These are phyloP conservation scores for Amaranthus tricolor DNA, from an alignment of 179 eudicot genomes.

Conservation along the genomic window DNA sequence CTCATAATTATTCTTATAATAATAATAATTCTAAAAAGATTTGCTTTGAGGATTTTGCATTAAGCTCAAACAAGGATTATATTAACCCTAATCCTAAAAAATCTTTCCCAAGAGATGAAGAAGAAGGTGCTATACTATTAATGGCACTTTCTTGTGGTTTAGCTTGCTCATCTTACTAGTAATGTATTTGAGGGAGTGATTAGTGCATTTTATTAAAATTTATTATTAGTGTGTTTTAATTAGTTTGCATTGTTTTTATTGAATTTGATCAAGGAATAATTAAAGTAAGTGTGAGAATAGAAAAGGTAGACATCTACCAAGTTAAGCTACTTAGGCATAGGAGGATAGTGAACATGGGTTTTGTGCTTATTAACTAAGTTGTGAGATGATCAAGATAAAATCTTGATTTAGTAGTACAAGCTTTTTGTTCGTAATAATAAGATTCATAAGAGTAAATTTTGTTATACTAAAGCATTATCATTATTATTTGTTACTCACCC, in stretches of 20 bases:
- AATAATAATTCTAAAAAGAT: neutral
- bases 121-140: conserved; percentile 36
- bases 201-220: neutral
- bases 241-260: neutral
- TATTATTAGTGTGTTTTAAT: neutral
- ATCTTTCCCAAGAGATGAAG: conserved; percentile 33
- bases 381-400: conserved; percentile 4
- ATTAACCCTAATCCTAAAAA: conserved; percentile 17
- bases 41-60: conserved; percentile 5
- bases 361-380: conserved; percentile 14
- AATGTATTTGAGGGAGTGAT: neutral
- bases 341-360: conserved; percentile 5
- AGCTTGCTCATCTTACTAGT: conserved; percentile 27
- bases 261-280: neutral
- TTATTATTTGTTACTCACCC: too few species aligned
- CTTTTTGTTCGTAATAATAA: conserved; percentile 4
- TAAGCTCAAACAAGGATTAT: conserved; percentile 24
- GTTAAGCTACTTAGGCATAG: conserved; percentile 27
- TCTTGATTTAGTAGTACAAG: conserved; percentile 1
- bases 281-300: conserved; percentile 7
- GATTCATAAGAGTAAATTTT: conserved; percentile 8
- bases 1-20: neutral
- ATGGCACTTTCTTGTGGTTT: conserved; percentile 45
- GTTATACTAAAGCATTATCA: neutral
- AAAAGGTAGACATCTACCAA: conserved; percentile 16